Evolutionary conservation across 306 rosid species (phyloP), one percentile per base, ranked within the genome.

Genomic region (Sophora flavescens): DNA sequence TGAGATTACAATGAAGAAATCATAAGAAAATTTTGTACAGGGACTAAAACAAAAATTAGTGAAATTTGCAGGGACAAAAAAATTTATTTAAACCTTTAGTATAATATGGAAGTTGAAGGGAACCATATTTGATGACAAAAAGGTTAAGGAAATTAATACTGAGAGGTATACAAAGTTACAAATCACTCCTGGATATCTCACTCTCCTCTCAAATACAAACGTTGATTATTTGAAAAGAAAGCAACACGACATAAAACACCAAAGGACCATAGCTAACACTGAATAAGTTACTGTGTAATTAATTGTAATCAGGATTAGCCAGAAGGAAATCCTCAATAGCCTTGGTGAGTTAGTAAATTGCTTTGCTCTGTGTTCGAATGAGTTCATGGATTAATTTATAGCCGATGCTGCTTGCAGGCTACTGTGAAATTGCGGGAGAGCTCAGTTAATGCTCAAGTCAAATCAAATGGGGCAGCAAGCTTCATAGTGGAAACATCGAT

Each of bases 251-350:
- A 6, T n/a, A n/a, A n/a, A n/a, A n/a, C n/a, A n/a, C n/a, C n/a
- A n/a, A 48, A n/a, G 48, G n/a, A 52, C 16, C 17, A 30, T 28
- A 18, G 28, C 14, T 48, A 48, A n/a, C 7, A 70, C 58, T 5
- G 2, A 63, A 18, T 4, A 13, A n/a, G 1, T n/a, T 30, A 10
- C 0, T n/a, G n/a, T n/a, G n/a, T n/a, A n/a, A n/a, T n/a, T 77
- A 83, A 81, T 78, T 68, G 87, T 83, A 88, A 32, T 51, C 52
- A 1, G 88, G 84, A 78, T 88, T 75, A 8, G 74, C 86, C 58
- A 62, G 18, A 73, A 88, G 74, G 74, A 79, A 86, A 38, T 2
- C 17, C 79, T 86, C 91, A 42, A 86, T 4, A 32, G 89, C 86
- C 84, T 87, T 88, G 75, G 83, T 62, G 68, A 86, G 77, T 0